phyloP scores from a whole-genome alignment of 495 filamentous ascomycete species.

The Aspergillus ostianus region DNA sequence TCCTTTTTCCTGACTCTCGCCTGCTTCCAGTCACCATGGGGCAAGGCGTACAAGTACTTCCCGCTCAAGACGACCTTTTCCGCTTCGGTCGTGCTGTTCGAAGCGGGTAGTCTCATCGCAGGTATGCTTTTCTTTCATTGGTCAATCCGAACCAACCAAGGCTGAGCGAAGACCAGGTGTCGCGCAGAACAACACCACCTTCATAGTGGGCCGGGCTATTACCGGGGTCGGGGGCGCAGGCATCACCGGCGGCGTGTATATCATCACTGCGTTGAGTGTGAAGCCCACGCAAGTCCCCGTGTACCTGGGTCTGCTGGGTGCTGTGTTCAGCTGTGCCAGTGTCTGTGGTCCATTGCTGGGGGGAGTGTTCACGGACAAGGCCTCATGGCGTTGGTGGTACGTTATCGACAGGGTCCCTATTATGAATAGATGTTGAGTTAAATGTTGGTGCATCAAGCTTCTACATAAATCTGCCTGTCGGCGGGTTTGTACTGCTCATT shows the following conservation, averaged over 20 bases:
- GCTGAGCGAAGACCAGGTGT: background rate
- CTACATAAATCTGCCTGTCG: slow-evolving; percentile 55
- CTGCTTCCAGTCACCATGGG: background rate
- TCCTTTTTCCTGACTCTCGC: background rate
- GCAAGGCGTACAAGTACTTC: background rate
- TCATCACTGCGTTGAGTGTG: slow-evolving; percentile 33
- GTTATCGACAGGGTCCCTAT: slow-evolving; percentile 15
- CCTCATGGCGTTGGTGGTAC: slow-evolving; percentile 50
- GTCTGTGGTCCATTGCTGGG: slow-evolving; percentile 49
- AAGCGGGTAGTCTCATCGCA: background rate
- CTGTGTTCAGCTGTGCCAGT: slow-evolving; percentile 35
- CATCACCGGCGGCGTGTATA: slow-evolving; percentile 26
- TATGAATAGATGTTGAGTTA: background rate
- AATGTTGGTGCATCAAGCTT: slow-evolving; percentile 27
- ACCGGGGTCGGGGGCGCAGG: slow-evolving; percentile 30
- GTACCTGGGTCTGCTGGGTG: slow-evolving; percentile 40
- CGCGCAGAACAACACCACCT: background rate
- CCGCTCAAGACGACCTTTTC: background rate
- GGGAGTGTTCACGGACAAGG: slow-evolving; percentile 43
- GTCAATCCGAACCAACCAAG: background rate
- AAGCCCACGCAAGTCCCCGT: slow-evolving; percentile 32
- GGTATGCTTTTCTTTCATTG: background rate
- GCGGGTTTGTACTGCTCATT: slow-evolving; percentile 37
- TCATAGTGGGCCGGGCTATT: slow-evolving; percentile 1
- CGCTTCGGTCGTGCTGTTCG: background rate